phyloP scores from a whole-genome alignment of 352 stramenopile species.

The Globisporangium cystogenes region DNA sequence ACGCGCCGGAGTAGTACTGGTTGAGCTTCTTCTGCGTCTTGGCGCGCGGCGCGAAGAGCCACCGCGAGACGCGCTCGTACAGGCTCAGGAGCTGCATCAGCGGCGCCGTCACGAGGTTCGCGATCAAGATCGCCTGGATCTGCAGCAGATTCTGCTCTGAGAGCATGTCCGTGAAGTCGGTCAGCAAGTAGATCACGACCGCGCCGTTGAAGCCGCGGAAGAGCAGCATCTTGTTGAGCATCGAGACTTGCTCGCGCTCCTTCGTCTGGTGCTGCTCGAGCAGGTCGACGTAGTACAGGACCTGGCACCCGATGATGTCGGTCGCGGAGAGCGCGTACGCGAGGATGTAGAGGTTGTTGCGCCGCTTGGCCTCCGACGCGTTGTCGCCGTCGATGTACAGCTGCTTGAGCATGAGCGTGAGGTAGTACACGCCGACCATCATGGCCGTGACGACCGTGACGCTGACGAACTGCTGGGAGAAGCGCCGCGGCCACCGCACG shows the following conservation, averaged over 20 bases:
- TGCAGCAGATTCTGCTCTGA: conserved; percentile 64
- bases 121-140: conserved; percentile 70
- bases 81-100: conserved; percentile 56
- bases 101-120: conserved; percentile 70
- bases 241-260: conserved; percentile 62
- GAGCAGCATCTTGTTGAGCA: conserved; percentile 76
- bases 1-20: conserved; percentile 60
- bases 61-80: conserved; percentile 40
- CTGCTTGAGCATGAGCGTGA: conserved; percentile 33
- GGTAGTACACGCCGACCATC: conserved; percentile 50
- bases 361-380: conserved; percentile 21
- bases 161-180: conserved; percentile 62
- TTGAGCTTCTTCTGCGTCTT: conserved; percentile 79
- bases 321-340: conserved; percentile 43
- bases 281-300: conserved; percentile 50
- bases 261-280: conserved; percentile 61
- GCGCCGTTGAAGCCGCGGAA: conserved; percentile 71
- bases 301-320: conserved; percentile 57
- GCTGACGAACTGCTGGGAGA: conserved; percentile 41
- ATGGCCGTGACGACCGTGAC: conserved; percentile 37
- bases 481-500: conserved; percentile 25
- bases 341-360: conserved; percentile 44
- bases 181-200: conserved; percentile 72
- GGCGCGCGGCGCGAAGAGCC: conserved; percentile 33
- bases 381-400: conserved; percentile 24